Conservation (phyloP, 345 rosid genomes). For the Populus euphratica region DNA sequence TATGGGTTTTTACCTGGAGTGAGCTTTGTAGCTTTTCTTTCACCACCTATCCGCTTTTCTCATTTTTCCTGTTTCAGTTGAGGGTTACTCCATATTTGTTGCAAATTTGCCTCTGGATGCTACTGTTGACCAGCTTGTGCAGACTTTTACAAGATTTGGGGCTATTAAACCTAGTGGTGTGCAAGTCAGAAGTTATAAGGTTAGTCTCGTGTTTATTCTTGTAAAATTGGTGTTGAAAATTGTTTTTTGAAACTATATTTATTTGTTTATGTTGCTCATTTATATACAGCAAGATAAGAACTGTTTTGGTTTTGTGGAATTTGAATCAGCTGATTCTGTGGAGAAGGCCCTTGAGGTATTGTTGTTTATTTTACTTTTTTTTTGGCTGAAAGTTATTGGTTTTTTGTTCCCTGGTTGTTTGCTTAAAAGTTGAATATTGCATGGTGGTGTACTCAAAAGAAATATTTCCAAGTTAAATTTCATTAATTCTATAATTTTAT, state of each 20-base stretch:
- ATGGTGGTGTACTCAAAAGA: not conserved
- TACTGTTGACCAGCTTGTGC: constrained; percentile 40
- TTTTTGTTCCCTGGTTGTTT: not conserved
- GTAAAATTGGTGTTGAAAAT: not conserved
- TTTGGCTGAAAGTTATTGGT: not conserved
- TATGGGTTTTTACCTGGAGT: not conserved
- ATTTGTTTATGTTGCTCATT: not conserved
- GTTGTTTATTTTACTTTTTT: not conserved
- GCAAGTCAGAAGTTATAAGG: constrained; percentile 70
- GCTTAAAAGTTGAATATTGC: not conserved
- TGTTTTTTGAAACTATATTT: not conserved
- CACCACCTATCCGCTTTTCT: not conserved
- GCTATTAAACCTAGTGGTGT: constrained; percentile 50
- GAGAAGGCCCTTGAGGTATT: constrained; percentile 60
- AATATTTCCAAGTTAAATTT: not conserved
- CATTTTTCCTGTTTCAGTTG: constrained; percentile 32
- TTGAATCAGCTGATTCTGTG: constrained; percentile 59
- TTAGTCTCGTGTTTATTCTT: constrained; percentile 9
- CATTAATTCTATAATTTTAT: not conserved
- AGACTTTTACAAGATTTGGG: constrained; percentile 45
- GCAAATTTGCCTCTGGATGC: constrained; percentile 62
- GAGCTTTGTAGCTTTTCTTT: not conserved
- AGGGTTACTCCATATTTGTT: constrained; percentile 54
- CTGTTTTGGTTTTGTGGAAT: constrained; percentile 85
- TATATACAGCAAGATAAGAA: constrained; percentile 38